Evolutionary conservation across 1,139 yeast species (phyloP).

Genomic region (Zygoascus hellenicus): DNA sequence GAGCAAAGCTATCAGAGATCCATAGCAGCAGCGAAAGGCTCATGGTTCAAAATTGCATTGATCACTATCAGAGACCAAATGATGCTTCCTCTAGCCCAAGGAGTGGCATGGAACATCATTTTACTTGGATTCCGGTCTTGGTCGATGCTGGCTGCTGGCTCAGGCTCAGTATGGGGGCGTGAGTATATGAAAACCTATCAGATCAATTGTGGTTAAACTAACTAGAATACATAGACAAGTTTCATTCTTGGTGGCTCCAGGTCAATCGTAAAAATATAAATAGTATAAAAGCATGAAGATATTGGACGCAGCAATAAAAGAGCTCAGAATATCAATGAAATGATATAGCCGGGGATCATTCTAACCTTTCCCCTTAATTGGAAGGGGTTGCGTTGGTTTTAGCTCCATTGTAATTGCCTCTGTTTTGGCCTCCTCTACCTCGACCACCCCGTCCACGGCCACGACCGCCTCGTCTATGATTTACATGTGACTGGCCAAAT

Average conservation of each 20-base stretch:
- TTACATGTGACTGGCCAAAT: slow-evolving; percentile 50
- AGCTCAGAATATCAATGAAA: too few species aligned
- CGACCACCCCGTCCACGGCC: slow-evolving; percentile 12
- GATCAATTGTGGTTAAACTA: not conserved
- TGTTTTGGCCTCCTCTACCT: slow-evolving; percentile 10
- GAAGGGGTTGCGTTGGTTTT: not conserved
- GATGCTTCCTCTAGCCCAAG: slow-evolving; percentile 42
- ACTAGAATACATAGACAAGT: slow-evolving; percentile 8
- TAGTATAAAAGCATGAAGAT: not conserved
- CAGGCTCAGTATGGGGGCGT: slow-evolving; percentile 31
- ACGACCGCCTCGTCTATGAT: slow-evolving; percentile 28
- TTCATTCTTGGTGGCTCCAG: slow-evolving; percentile 13
- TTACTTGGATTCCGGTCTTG: slow-evolving; percentile 41
- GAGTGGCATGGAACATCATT: slow-evolving; percentile 43
- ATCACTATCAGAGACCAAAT: slow-evolving; percentile 36
- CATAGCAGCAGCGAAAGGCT: slow-evolving; percentile 31
- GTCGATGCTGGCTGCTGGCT: slow-evolving; percentile 22
- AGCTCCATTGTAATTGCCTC: not conserved
- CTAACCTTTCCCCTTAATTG: too few species aligned
- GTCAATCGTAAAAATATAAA: slow-evolving; percentile 12
- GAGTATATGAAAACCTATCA: slow-evolving; percentile 13
- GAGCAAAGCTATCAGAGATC: slow-evolving; percentile 29
- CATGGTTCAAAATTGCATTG: slow-evolving; percentile 23
- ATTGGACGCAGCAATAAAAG: too few species aligned
- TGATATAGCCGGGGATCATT: too few species aligned